Evolutionary conservation across 306 rosid genomes (phyloP).

Genomic region (Chamaecrista fasciculata): DNA sequence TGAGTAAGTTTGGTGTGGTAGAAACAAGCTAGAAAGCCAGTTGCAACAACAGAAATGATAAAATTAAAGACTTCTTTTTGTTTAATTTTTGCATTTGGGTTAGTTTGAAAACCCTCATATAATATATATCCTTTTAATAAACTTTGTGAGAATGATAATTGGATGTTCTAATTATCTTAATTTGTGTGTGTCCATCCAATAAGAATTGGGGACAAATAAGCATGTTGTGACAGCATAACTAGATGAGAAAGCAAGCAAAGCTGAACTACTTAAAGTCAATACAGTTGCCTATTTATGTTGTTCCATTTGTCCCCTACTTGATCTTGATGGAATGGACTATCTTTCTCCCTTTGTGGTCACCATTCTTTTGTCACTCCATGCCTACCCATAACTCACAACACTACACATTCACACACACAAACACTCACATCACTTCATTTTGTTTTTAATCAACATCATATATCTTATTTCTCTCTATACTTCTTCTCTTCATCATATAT

Average conservation of each 20-base stretch:
- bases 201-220: slow-evolving; percentile 16
- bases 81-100: no score
- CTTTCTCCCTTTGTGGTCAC: slow-evolving; percentile 45
- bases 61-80: background rate
- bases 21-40: background rate
- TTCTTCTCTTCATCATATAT: slow-evolving; percentile 4
- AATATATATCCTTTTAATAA: no score
- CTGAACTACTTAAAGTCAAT: slow-evolving; percentile 32
- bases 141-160: no score
- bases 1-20: slow-evolving; percentile 18
- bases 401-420: no score
- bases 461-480: slow-evolving; percentile 20
- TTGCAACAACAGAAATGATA: background rate
- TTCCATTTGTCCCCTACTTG: slow-evolving; percentile 60
- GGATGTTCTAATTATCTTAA: background rate
- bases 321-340: slow-evolving; percentile 48
- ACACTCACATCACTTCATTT: slow-evolving; percentile 41
- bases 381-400: slow-evolving; percentile 37
- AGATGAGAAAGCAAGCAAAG: slow-evolving; percentile 30
- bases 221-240: slow-evolving; percentile 12
- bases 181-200: background rate
- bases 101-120: no score
- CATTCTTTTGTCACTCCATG: slow-evolving; percentile 45
- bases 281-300: slow-evolving; percentile 39
- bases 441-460: background rate